Conservation (phyloP, 139 green algal genomes). For the Trebouxia sp. region DNA sequence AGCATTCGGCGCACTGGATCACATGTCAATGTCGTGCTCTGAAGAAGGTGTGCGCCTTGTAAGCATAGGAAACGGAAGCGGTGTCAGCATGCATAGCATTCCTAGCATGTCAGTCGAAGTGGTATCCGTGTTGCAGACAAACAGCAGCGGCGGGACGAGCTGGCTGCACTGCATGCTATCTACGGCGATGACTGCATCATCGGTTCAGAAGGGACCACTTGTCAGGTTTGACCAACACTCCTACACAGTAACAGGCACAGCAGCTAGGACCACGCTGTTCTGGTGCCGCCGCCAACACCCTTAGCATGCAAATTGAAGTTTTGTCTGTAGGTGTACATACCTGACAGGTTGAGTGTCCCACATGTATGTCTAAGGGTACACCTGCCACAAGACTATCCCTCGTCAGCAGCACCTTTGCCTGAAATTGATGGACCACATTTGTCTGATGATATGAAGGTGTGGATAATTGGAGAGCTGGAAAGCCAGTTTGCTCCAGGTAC, state of each 20-base stretch:
- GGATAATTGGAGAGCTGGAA: slow-evolving; percentile 47
- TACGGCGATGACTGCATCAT: slow-evolving; percentile 17
- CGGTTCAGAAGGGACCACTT: neutral
- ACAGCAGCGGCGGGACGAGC: slow-evolving; percentile 2
- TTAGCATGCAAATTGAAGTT: neutral
- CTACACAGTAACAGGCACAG: neutral
- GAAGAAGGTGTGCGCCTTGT: neutral
- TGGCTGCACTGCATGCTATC: neutral
- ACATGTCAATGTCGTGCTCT: too few species aligned
- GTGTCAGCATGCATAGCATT: too few species aligned
- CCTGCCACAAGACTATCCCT: slow-evolving; percentile 65
- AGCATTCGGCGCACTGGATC: neutral
- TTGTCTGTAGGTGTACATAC: slow-evolving; percentile 49
- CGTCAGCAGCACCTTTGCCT: slow-evolving; percentile 43
- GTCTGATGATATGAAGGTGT: slow-evolving; percentile 32
- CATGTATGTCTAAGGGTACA: slow-evolving; percentile 45
- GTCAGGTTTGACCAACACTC: neutral
- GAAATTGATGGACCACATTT: slow-evolving; percentile 53
- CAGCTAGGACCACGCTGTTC: neutral
- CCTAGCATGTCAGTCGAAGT: too few species aligned
- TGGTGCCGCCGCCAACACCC: neutral
- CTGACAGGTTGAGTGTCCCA: slow-evolving; percentile 9
- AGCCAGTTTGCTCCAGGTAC: slow-evolving; percentile 55
- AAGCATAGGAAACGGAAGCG: too few species aligned
- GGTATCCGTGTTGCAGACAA: slow-evolving; percentile 6